Evolutionary conservation across 2,329 filamentous ascomycete genomes (phyloP), one percentile per base, ranked within the genome.

Genomic region (Juglanconis oblonga): DNA sequence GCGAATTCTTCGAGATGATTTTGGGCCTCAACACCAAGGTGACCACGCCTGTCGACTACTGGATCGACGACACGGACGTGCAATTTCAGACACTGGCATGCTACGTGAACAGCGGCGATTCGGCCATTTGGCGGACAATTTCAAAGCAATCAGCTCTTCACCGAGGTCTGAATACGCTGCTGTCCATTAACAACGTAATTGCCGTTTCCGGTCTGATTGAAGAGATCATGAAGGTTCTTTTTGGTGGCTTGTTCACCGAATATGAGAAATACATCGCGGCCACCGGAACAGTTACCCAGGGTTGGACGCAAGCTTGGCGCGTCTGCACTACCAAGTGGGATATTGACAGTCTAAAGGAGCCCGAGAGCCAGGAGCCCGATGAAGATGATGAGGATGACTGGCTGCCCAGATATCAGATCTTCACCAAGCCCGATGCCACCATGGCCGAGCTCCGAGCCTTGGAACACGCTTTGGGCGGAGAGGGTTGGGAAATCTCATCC

Each of bases 261-360:
- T 59, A 40, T 11, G 3, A 44, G 5, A 17, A 53, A 3, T 59
- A 49, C 17, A 55, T 59, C 58, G 33, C 58, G 3, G 55, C 52
- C 32, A 7, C 31, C n/a, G 58, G 58, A n/a, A 31, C 48, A 17
- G 38, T 59, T n/a, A 40, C 36, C 10, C 52, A 55, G 10, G 58
- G 58, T 29, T 59, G 58, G 58, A 59, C 58, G 35, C 52, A 55
- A n/a, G 58, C 58, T 5, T 55, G 51, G 58, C 58, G 58, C 1
- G 11, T 59, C 2, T 59, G 58, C 31, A 51, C 13, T 7, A 59
- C 52, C 2, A 48, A 59, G 13, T 59, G 58, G 58, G 52, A 55
- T 13, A 31, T 17, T 6, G 10, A 5, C 5, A 59, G 47, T 35
- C 47, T 59, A 0, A 11, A 59, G 52, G 6, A 55, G 4, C 52